Evolutionary conservation across 345 rosid genomes (phyloP).

Genomic region (Erysimum cheiranthoides): DNA sequence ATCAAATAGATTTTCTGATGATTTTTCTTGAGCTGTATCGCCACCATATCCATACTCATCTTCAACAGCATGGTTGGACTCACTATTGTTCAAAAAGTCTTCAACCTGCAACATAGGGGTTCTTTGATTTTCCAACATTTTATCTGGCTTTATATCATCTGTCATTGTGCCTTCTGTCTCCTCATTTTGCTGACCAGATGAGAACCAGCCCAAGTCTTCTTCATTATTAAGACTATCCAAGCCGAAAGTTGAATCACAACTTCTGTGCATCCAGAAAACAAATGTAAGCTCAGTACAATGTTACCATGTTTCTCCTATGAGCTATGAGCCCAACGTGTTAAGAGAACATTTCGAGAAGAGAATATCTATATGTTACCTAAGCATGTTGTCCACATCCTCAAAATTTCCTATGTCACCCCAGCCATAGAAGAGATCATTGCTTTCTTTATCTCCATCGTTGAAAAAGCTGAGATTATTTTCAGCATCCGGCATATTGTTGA

Average conservation of each 20-base stretch:
- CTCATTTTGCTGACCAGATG: slow-evolving; percentile 59
- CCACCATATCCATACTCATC: slow-evolving; percentile 43
- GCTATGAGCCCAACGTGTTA: slow-evolving; percentile 3
- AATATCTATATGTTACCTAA: slow-evolving; percentile 57
- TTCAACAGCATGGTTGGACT: slow-evolving; percentile 45
- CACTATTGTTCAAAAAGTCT: slow-evolving; percentile 49
- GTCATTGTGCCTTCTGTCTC: slow-evolving; percentile 57
- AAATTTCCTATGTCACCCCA: slow-evolving; percentile 90
- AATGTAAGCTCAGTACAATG: slow-evolving; percentile 25
- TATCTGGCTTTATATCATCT: slow-evolving; percentile 52
- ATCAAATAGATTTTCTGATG: slow-evolving; percentile 26
- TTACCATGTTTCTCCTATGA: slow-evolving; percentile 7
- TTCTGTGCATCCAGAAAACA: slow-evolving; percentile 55
- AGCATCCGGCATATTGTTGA: slow-evolving; percentile 55
- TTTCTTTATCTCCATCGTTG: slow-evolving; percentile 65
- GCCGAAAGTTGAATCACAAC: slow-evolving; percentile 82
- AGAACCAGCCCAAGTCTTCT: slow-evolving; percentile 76
- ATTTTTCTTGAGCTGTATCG: slow-evolving; percentile 45
- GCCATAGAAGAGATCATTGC: slow-evolving; percentile 67
- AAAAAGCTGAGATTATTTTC: slow-evolving; percentile 66
- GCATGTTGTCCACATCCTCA: slow-evolving; percentile 93
- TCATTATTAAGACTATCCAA: slow-evolving; percentile 68
- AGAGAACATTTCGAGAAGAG: slow-evolving; percentile 6
- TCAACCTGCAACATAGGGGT: slow-evolving; percentile 48
- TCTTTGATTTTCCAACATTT: slow-evolving; percentile 49